These are phyloP conservation scores for Elsinoe ampelina DNA, from an alignment of 2,329 filamentous ascomycete genomes.

Conservation along the genomic window DNA sequence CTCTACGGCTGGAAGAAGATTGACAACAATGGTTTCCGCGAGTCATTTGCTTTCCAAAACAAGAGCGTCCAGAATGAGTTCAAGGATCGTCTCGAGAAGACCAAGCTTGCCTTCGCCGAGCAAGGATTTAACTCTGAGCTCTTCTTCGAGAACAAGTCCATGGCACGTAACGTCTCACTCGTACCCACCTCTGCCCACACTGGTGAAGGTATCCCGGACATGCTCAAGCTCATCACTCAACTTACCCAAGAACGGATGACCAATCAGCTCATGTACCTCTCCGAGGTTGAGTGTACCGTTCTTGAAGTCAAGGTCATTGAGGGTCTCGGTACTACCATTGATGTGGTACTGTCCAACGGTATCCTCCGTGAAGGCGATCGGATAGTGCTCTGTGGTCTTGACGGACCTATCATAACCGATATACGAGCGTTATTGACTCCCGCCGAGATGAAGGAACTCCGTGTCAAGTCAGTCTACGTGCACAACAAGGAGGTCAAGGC, in stretches of 20 bases:
- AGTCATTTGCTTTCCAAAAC: conserved; percentile 80
- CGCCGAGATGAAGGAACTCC: conserved; percentile 83
- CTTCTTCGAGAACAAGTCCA: conserved; percentile 95
- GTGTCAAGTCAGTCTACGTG: conserved; percentile 91
- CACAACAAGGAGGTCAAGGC: conserved; percentile 99
- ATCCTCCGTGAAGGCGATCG: conserved; percentile 88
- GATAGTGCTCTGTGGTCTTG: conserved; percentile 91
- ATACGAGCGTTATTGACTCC: conserved; percentile 91
- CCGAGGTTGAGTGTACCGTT: conserved; percentile 94
- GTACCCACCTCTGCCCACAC: conserved; percentile 96
- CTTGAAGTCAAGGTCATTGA: conserved; percentile 99
- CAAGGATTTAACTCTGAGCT: conserved; percentile 97
- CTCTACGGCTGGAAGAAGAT: conserved; percentile 98
- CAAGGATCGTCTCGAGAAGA: conserved; percentile 76
- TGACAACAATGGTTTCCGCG: conserved; percentile 95
- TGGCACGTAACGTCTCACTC: conserved; percentile 89
- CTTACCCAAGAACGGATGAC: conserved; percentile 98
- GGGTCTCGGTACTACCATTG: conserved; percentile 96
- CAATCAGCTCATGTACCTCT: conserved; percentile 93
- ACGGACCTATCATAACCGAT: conserved; percentile 89
- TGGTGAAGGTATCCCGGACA: conserved; percentile 97
- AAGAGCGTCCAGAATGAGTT: conserved; percentile 94
- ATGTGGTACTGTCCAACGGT: conserved; percentile 94
- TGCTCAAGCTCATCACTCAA: conserved; percentile 89
- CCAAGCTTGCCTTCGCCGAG: conserved; percentile 88